A percentile compares a stretch with the other conserved stretches of the same genome.
These are phyloP conservation scores for Teunomyces barrocoloradensis DNA, from an alignment of 805 yeast genomes.

Conservation along the genomic window DNA sequence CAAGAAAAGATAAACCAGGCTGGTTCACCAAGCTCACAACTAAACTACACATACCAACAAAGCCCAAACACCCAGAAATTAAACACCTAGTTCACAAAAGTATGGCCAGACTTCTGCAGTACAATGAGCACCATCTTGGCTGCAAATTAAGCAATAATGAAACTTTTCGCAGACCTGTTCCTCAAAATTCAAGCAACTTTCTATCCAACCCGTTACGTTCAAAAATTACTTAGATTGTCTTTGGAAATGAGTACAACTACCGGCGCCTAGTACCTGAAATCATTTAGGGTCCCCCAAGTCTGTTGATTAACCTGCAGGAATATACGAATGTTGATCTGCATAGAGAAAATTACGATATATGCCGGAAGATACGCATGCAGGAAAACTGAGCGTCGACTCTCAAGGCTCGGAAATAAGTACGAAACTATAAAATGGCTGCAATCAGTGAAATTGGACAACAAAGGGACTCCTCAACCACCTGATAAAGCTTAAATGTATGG, in stretches of 20 bases:
- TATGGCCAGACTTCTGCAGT: neutral
- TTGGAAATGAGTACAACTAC: neutral
- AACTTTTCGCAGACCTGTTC: neutral
- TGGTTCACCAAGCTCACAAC: neutral
- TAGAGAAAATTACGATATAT: no score
- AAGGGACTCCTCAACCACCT: no score
- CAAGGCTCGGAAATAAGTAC: no score
- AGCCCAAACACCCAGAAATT: neutral
- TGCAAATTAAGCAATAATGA: neutral
- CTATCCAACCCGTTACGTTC: neutral
- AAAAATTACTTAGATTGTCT: neutral
- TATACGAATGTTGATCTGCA: no score
- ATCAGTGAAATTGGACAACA: no score
- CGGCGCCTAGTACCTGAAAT: conserved; percentile 4
- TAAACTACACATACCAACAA: neutral
- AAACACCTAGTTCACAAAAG: neutral
- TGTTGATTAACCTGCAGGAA: neutral
- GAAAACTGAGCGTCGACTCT: no score
- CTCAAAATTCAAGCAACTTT: neutral
- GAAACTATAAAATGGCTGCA: no score
- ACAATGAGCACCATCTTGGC: neutral
- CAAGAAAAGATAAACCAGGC: neutral
- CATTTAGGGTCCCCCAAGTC: neutral
- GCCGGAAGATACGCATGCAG: no score
- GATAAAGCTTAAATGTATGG: no score